phyloP scores from a whole-genome alignment of 1,284 basidiomycete genomes.

The Mycena citricolor region DNA sequence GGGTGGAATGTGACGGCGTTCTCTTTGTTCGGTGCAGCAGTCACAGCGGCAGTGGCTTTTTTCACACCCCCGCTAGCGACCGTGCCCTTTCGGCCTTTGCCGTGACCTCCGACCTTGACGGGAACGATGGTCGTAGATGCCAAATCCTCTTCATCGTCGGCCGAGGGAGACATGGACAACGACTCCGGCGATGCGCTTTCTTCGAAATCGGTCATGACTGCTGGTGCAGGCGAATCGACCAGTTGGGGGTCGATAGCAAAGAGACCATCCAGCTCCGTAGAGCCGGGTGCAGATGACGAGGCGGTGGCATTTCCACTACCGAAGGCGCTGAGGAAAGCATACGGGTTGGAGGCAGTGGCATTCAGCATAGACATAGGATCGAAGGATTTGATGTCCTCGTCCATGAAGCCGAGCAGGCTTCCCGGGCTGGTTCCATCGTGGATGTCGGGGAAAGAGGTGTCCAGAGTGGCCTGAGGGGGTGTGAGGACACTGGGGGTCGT shows the following conservation, averaged over 20 bases:
- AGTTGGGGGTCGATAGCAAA: constrained; percentile 47
- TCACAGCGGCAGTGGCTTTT: constrained; percentile 36
- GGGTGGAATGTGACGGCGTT: constrained; percentile 25
- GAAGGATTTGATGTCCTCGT: constrained; percentile 33
- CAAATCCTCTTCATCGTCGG: no score
- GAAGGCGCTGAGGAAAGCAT: constrained; percentile 20
- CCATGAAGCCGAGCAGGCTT: constrained; percentile 35
- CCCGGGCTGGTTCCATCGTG: constrained; percentile 20
- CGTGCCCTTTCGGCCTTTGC: constrained; percentile 66
- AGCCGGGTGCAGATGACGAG: constrained; percentile 8
- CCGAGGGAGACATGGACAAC: constrained; percentile 5
- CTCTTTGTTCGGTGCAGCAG: constrained; percentile 37
- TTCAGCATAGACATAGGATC: constrained; percentile 29
- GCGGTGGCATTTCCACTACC: constrained; percentile 22
- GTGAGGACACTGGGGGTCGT: constrained; percentile 33
- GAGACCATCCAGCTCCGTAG: constrained; percentile 25
- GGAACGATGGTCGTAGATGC: constrained; percentile 40
- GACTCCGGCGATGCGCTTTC: constrained; percentile 9
- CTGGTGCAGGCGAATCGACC: constrained; percentile 39
- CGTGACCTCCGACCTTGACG: constrained; percentile 59
- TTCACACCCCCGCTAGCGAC: constrained; percentile 75
- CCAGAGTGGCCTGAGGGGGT: constrained; percentile 32
- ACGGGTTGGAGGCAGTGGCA: constrained; percentile 20
- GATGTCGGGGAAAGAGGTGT: constrained; percentile 34
- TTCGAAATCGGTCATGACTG: constrained; percentile 8